Conservation (phyloP, 306 rosid species). For the Fragaria nilgerrensis region DNA sequence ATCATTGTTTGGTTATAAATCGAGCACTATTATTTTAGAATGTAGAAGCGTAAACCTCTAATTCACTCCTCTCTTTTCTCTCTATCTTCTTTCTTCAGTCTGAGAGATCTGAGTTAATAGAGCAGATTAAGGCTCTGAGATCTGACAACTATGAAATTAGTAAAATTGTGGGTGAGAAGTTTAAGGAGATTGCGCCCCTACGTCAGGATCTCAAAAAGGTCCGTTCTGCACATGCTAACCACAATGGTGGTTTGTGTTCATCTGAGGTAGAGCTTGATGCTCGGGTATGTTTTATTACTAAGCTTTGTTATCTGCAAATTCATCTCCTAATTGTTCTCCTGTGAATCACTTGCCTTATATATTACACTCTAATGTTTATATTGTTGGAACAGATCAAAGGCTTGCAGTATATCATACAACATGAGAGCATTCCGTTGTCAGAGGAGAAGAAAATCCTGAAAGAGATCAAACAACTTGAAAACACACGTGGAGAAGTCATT, state of each 20-base stretch:
- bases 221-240: constrained; percentile 63
- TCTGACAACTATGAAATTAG: constrained; percentile 63
- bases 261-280: constrained; percentile 89
- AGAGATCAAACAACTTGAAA: constrained; percentile 93
- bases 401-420: constrained; percentile 83
- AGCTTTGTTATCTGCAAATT: constrained; percentile 22
- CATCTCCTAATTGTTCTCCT: background rate
- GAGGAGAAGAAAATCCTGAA: constrained; percentile 91
- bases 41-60: background rate
- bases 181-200: constrained; percentile 80
- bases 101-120: constrained; percentile 64
- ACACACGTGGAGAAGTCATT: constrained; percentile 80
- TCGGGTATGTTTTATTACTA: constrained; percentile 43
- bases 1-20: background rate
- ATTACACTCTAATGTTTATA: constrained; percentile 22
- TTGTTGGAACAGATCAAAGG: constrained; percentile 63
- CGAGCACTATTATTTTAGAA: background rate
- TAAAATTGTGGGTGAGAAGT: constrained; percentile 67
- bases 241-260: constrained; percentile 69
- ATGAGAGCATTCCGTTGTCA: constrained; percentile 83
- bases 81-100: constrained; percentile 45
- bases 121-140: constrained; percentile 75
- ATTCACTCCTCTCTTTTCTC: constrained; percentile 4
- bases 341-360: constrained; percentile 5
- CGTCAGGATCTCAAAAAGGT: constrained; percentile 89